phyloP scores from a whole-genome alignment of 2,329 filamentous ascomycete genomes.

The Sporothrix variecibatus region DNA sequence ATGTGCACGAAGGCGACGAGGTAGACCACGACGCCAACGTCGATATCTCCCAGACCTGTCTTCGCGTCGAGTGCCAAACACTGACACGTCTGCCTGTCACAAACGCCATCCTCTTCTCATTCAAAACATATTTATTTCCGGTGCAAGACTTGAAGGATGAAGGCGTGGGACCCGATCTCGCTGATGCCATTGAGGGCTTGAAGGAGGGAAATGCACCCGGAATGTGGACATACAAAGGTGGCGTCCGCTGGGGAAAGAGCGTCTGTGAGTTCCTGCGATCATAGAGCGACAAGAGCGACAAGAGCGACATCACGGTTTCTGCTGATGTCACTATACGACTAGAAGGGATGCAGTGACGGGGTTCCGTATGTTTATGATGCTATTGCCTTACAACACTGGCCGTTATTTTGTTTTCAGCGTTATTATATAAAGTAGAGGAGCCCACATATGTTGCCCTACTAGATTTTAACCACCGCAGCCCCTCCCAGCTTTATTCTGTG shows the following conservation, averaged over 20 bases:
- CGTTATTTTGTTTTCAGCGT: no score
- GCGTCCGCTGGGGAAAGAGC: conserved; percentile 49
- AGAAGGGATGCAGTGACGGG: background rate
- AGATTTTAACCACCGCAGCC: no score
- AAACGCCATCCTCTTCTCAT: conserved; percentile 53
- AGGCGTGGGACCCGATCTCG: conserved; percentile 49
- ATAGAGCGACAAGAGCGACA: no score
- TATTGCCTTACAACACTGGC: no score
- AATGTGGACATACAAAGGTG: conserved; percentile 57
- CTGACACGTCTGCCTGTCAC: conserved; percentile 52
- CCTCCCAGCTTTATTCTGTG: no score
- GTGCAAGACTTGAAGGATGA: conserved; percentile 52
- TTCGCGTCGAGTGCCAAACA: conserved; percentile 55
- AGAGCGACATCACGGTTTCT: background rate
- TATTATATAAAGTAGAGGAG: background rate
- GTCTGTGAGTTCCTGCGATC: conserved; percentile 50
- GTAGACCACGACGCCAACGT: conserved; percentile 42
- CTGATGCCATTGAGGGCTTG: conserved; percentile 56
- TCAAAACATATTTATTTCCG: conserved; percentile 58
- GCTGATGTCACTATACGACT: background rate
- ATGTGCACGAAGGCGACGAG: conserved; percentile 40
- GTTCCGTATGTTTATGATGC: no score
- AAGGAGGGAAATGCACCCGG: conserved; percentile 53
- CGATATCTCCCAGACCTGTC: conserved; percentile 43
- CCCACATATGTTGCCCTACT: no score